Base-by-base conservation (phyloP, 2,329 filamentous ascomycete genomes). In the Phialocephala subalpina region DNA sequence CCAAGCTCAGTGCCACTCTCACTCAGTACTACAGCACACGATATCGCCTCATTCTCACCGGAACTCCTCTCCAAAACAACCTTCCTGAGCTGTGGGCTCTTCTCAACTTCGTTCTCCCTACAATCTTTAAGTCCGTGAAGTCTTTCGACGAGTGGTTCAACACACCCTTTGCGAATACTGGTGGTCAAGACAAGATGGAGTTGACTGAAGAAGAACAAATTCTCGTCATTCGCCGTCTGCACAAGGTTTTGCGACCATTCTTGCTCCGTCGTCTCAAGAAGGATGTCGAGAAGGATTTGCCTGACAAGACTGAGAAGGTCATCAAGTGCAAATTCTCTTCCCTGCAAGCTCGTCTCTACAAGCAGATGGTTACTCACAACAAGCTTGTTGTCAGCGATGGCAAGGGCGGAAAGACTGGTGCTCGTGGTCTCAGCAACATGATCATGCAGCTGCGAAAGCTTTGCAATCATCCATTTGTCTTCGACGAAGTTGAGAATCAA, bases 71-170 rank as follows among this genome's bases (percentile, higher is more conserved):
- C 35, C 95, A 99, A 80, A 99, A 99, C 82, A 99, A 98, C 78
- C 84, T 99, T 47, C 90, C 94, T 2, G 96, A 99, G 78, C 82
- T 99, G 74, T 99, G 96, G 96, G 93, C 96, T 29, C 90, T 99
- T 84, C 91, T 99, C 75, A 99, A 99, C 82, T 99, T 99, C 79
- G 96, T 97, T 47, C 84, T 99, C 58, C 96, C 96, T 2, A 98
- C 93, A 73, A 99, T 99, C 72, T 99, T 99, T 90, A 99, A 99
- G 79, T 98, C 96, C 1, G 94, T 95, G 69, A 97, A 96, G 78
- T 98, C 95, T 1, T 99, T 99, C 76, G 96, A 99, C 78, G 96
- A 99, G 79, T 99, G 96, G 96, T 99, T 99, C 88, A 99, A 98
- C 78, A 99, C 96, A 29, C 96, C 96, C 0, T 99, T 99, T 78